These are phyloP conservation scores for Pyrrhoderma noxium DNA, from an alignment of 1,284 basidiomycete species.

Conservation along the genomic window DNA sequence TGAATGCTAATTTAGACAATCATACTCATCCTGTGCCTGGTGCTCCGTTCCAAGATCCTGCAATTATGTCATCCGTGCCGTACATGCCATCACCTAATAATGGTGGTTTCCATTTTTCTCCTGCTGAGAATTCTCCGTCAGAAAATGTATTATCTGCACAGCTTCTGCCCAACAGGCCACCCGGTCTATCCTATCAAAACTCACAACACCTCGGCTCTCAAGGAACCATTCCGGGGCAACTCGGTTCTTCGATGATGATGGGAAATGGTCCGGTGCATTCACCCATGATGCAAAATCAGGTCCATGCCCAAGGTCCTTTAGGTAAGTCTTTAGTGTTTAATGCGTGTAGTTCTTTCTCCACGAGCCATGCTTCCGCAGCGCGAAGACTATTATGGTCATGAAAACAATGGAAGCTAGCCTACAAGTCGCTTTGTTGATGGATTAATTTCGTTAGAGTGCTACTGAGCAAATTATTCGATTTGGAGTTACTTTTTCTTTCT, in stretches of 20 bases:
- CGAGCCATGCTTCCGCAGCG: constrained; percentile 73
- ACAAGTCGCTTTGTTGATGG: background rate
- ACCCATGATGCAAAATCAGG: constrained; percentile 7
- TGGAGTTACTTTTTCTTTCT: background rate
- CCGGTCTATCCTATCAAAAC: constrained; percentile 13
- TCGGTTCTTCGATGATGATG: constrained; percentile 3
- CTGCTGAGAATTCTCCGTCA: constrained; percentile 8
- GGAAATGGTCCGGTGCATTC: constrained; percentile 1
- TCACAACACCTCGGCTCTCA: constrained; percentile 6
- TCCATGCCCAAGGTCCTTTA: constrained; percentile 8
- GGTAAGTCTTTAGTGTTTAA: constrained; percentile 11
- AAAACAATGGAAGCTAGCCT: background rate
- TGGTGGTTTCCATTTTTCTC: constrained; percentile 15
- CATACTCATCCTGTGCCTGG: constrained; percentile 26
- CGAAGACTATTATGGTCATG: constrained; percentile 23
- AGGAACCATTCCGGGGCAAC: background rate
- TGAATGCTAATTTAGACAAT: constrained; percentile 19
- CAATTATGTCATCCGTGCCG: constrained; percentile 60
- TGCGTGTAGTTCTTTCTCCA: constrained; percentile 15
- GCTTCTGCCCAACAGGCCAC: constrained; percentile 11
- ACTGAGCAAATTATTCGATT: constrained; percentile 1
- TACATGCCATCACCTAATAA: constrained; percentile 28
- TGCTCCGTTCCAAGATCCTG: constrained; percentile 64
- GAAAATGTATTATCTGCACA: constrained; percentile 18
- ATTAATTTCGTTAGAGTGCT: background rate